Conservation (phyloP, 2,329 filamentous ascomycete genomes). For the Sclerotiophoma versabilis region DNA sequence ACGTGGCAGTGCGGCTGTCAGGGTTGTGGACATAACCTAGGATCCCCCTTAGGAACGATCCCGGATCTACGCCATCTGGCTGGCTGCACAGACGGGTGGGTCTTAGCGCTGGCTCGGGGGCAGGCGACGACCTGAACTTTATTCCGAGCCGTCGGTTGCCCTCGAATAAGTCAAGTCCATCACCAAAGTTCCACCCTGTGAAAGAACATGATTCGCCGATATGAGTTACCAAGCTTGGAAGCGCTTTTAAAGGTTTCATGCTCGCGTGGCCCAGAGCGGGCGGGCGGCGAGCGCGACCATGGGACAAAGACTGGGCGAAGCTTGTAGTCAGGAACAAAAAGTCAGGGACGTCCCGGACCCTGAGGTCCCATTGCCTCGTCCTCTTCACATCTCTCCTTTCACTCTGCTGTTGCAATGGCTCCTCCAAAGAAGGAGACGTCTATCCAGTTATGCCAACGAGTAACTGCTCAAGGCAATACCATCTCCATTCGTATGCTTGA, state of each 20-base stretch:
- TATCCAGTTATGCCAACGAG: slow-evolving; percentile 63
- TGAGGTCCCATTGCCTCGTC: slow-evolving; percentile 9
- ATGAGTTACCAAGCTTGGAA: slow-evolving; percentile 1
- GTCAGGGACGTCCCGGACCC: slow-evolving; percentile 23
- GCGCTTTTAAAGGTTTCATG: slow-evolving; percentile 6
- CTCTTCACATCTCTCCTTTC: neutral
- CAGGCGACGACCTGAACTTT: slow-evolving; percentile 30
- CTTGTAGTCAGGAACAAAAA: slow-evolving; percentile 23
- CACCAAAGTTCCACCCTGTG: slow-evolving; percentile 11
- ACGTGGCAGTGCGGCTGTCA: slow-evolving; percentile 17
- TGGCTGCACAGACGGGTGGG: slow-evolving; percentile 12
- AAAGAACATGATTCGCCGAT: slow-evolving; percentile 15
- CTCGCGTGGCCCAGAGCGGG: slow-evolving; percentile 29
- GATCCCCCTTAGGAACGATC: slow-evolving; percentile 21
- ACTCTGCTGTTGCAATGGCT: slow-evolving; percentile 32
- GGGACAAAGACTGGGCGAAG: slow-evolving; percentile 20
- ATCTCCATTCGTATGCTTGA: slow-evolving; percentile 60
- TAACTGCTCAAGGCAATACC: slow-evolving; percentile 60
- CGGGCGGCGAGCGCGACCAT: slow-evolving; percentile 23
- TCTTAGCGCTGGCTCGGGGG: slow-evolving; percentile 26
- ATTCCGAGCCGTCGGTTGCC: slow-evolving; percentile 17
- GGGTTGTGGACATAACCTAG: slow-evolving; percentile 2
- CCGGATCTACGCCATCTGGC: slow-evolving; percentile 15
- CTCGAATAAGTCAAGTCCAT: slow-evolving; percentile 21
- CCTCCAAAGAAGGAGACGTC: slow-evolving; percentile 50